Conservation (phyloP, 768 basidiomycete species). For the Xerocomellus dryophilus region DNA sequence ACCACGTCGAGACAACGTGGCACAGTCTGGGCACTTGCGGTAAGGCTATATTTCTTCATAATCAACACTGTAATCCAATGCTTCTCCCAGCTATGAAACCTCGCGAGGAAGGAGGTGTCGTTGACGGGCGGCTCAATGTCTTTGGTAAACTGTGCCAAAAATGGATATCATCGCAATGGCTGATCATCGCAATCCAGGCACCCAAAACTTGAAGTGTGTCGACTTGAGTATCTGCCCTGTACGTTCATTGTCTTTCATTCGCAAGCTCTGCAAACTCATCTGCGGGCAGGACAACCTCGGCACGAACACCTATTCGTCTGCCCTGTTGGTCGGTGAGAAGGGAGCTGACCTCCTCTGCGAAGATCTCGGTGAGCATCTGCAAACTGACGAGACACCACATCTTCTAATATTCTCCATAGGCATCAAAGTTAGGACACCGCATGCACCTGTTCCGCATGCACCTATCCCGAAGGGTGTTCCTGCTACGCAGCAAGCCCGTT, state of each 20-base stretch:
- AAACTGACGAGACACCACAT: neutral
- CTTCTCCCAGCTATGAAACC: constrained; percentile 53
- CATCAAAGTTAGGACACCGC: constrained; percentile 58
- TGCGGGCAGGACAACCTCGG: constrained; percentile 59
- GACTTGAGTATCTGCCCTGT: constrained; percentile 74
- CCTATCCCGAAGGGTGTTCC: constrained; percentile 53
- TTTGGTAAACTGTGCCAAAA: constrained; percentile 32
- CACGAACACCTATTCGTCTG: constrained; percentile 72
- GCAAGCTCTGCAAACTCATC: neutral
- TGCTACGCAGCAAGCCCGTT: constrained; percentile 39
- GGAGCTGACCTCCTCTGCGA: constrained; percentile 58
- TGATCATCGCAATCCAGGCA: constrained; percentile 34
- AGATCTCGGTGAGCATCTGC: constrained; percentile 50
- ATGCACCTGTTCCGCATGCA: constrained; percentile 68
- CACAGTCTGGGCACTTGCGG: constrained; percentile 57
- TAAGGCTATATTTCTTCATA: neutral
- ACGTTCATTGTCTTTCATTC: constrained; percentile 20
- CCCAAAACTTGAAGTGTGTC: constrained; percentile 62
- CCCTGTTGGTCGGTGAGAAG: constrained; percentile 68
- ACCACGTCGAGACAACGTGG: constrained; percentile 78
- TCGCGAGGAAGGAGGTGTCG: constrained; percentile 60
- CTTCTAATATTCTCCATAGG: constrained; percentile 35
- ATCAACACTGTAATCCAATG: neutral
- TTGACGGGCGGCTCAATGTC: constrained; percentile 61
- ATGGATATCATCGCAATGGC: constrained; percentile 10